These are phyloP conservation scores for Nakazawaea sp. DNA, from an alignment of 805 yeast genomes.

Conservation along the genomic window DNA sequence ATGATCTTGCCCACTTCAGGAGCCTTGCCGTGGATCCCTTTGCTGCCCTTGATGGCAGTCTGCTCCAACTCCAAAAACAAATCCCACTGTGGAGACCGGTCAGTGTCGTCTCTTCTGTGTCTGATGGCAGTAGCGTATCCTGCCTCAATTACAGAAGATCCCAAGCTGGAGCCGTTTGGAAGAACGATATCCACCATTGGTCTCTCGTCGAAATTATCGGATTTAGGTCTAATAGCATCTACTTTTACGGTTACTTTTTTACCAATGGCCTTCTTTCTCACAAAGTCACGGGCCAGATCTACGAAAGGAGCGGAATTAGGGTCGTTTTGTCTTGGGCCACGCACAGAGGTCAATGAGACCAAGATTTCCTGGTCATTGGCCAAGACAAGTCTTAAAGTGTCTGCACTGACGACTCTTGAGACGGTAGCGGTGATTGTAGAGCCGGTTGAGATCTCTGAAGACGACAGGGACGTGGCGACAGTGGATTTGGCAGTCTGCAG, in stretches of 20 bases:
- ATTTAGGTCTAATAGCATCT: slow-evolving; percentile 58
- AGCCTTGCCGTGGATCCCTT: slow-evolving; percentile 58
- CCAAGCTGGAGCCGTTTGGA: slow-evolving; percentile 50
- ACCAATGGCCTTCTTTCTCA: slow-evolving; percentile 63
- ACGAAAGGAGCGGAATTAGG: slow-evolving; percentile 48
- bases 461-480: slow-evolving; percentile 16
- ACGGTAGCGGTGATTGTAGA: slow-evolving; percentile 46
- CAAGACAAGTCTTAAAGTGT: slow-evolving; percentile 52
- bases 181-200: slow-evolving; percentile 54
- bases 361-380: slow-evolving; percentile 46
- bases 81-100: slow-evolving; percentile 75
- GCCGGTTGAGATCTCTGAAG: slow-evolving; percentile 34
- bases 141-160: slow-evolving; percentile 48
- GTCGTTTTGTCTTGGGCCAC: slow-evolving; percentile 68
- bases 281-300: slow-evolving; percentile 66
- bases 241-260: slow-evolving; percentile 55
- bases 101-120: slow-evolving; percentile 68
- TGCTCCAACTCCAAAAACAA: slow-evolving; percentile 63
- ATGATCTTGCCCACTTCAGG: slow-evolving; percentile 56
- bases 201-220: slow-evolving; percentile 57
- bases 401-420: slow-evolving; percentile 58
- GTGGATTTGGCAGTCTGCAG: slow-evolving; percentile 16
- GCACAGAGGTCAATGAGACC: slow-evolving; percentile 69
- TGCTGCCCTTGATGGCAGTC: slow-evolving; percentile 45
- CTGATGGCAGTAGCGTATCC: slow-evolving; percentile 77